These are phyloP conservation scores for Fusarium devonianum DNA, from an alignment of 2,329 filamentous ascomycete species.

Conservation along the genomic window DNA sequence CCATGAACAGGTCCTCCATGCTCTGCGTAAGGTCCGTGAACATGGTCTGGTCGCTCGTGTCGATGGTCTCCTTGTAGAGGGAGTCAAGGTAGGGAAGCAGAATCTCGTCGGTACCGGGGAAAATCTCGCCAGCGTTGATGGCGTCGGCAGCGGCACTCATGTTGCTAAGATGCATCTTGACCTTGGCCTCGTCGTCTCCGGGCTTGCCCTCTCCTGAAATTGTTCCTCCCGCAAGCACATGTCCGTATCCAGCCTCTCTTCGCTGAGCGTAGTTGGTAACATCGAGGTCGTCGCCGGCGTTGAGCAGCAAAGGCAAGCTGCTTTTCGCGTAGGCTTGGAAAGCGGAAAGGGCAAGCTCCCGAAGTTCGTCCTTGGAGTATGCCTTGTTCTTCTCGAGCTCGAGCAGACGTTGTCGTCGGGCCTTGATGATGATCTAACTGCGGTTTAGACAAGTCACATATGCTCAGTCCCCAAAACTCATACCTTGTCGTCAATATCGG, in stretches of 20 bases:
- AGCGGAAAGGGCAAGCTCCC: constrained; percentile 58
- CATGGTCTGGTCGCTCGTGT: constrained; percentile 71
- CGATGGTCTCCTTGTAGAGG: constrained; percentile 67
- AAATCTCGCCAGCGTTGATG: constrained; percentile 57
- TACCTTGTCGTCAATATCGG: constrained; percentile 81
- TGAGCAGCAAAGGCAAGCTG: constrained; percentile 61
- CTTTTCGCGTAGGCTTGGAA: constrained; percentile 63
- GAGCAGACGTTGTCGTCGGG: constrained; percentile 81
- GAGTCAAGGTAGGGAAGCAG: constrained; percentile 84
- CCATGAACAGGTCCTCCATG: constrained; percentile 87
- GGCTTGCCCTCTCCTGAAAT: constrained; percentile 65
- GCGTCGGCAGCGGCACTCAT: constrained; percentile 60
- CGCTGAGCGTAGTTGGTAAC: constrained; percentile 58
- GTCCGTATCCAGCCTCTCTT: constrained; percentile 61
- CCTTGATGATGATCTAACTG: constrained; percentile 63
- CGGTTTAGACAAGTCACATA: constrained; percentile 27
- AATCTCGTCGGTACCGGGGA: constrained; percentile 68
- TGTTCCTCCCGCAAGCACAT: constrained; percentile 62
- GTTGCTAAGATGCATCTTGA: constrained; percentile 85
- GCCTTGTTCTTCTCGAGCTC: constrained; percentile 78
- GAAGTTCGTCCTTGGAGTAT: constrained; percentile 56
- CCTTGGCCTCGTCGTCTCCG: constrained; percentile 82
- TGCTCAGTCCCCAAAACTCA: constrained; percentile 10
- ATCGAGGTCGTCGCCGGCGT: constrained; percentile 53
- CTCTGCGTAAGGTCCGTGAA: constrained; percentile 86